phyloP scores from a whole-genome alignment of 192 early-diverging fungal genomes.

The Oehlia diaphana region DNA sequence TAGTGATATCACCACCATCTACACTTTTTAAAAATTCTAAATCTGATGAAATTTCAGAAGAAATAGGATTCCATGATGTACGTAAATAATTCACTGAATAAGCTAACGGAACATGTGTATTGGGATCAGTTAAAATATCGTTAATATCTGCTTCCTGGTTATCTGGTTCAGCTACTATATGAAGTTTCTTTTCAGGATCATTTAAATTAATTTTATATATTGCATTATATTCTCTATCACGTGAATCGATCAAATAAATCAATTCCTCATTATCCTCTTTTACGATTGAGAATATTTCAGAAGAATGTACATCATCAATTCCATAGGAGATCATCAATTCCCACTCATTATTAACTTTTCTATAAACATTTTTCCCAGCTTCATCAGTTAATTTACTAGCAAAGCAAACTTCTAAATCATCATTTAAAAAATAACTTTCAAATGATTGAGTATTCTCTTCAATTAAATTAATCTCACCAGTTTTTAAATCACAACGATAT shows the following conservation, averaged over 20 bases:
- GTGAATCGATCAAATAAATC: not conserved
- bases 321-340: not conserved
- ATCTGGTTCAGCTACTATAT: not conserved
- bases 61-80: not conserved
- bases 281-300: not conserved
- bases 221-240: not conserved
- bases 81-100: not conserved
- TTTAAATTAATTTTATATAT: not conserved
- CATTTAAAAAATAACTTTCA: not conserved
- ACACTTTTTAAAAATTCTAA: not conserved
- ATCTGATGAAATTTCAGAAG: not conserved
- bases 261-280: not conserved
- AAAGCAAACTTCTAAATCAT: not conserved
- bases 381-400: not conserved
- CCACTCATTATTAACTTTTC: not conserved
- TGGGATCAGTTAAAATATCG: not conserved
- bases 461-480: conserved; percentile 34
- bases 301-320: not conserved
- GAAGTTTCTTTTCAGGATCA: not conserved
- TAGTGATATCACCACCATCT: conserved; percentile 12
- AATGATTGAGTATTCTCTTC: conserved; percentile 32
- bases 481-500: conserved; percentile 29
- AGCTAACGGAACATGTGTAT: not conserved
- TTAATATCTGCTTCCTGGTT: not conserved
- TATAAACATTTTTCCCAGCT: not conserved